Evolutionary conservation across 2,329 filamentous ascomycete genomes (phyloP), one percentile per base, ranked within the genome.

Genomic region (Verticillium longisporum): DNA sequence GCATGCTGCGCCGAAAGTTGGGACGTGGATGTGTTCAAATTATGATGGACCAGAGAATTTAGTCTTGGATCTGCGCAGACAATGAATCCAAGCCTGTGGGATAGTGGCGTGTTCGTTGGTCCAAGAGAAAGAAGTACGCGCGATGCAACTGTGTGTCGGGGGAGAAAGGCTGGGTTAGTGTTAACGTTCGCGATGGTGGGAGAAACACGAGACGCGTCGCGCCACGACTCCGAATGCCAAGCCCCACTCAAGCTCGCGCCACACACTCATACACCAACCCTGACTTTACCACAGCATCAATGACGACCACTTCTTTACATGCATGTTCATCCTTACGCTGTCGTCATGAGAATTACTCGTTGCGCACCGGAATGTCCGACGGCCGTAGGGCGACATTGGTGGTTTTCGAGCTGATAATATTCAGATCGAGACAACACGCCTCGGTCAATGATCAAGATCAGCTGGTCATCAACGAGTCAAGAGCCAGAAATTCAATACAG

Each of bases 1-100:
- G 72, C 66, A 73, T 73, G 26, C 26, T 31, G 26, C 26, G 26
- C 26, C 26, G 26, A 31, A 31, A 15, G 58, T 60, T 33, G 41
- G 26, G 26, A 31, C 26, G 26, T 31, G 5, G 26, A 31, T 31
- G 26, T 31, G 26, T 31, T 31, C 26, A 31, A 31, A 31, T 31
- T 31, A 31, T 5, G 26, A 31, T 31, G 26, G 26, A 5, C 26
- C 26, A 31, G 26, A 31, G 5, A 31, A 31, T 31, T 31, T 5
- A 31, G 26, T 31, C 26, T 31, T 31, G 5, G 18, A 21, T 21
- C 3, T 53, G 10, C 9, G 10, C n/a, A 53, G 45, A 10, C 9
- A 18, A 9, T 53, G n/a, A 6, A 10, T 7, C 7, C 4, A 1
- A 10, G 45, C 10, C 18, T 21, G 45, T 53, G 10, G 10, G 9